These are phyloP conservation scores for Ceratocystis cubensis DNA, from an alignment of 2,329 filamentous ascomycete genomes.

Conservation along the genomic window DNA sequence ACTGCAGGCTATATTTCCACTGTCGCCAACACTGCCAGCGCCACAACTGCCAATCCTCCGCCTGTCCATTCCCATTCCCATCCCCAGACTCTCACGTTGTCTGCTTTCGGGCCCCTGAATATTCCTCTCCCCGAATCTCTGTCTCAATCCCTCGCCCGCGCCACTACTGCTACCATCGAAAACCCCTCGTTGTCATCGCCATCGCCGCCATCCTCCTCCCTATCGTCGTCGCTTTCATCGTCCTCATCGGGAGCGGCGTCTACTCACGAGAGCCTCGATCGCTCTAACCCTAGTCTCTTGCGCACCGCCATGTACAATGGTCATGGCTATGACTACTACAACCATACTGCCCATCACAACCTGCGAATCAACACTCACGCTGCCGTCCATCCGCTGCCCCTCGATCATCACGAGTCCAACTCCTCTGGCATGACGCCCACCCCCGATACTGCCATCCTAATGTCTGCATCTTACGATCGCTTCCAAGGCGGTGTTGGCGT, in stretches of 20 bases:
- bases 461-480: constrained; percentile 19
- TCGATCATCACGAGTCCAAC: constrained; percentile 13
- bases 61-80: neutral
- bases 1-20: neutral
- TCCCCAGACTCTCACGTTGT: constrained; percentile 11
- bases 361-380: constrained; percentile 20
- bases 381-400: constrained; percentile 10
- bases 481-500: constrained; percentile 7
- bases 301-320: constrained; percentile 19
- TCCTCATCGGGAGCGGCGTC: neutral
- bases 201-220: neutral
- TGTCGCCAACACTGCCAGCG: neutral
- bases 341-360: constrained; percentile 9
- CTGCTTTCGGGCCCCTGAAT: constrained; percentile 12
- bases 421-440: constrained; percentile 16
- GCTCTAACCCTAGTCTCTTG: neutral
- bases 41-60: neutral
- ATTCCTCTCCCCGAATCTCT: constrained; percentile 5
- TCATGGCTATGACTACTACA: constrained; percentile 20
- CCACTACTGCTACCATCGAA: neutral
- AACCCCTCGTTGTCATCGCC: neutral
- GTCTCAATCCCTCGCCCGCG: neutral
- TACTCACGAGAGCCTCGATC: neutral
- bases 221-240: neutral
- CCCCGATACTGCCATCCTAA: constrained; percentile 20